phyloP scores from a whole-genome alignment of 129 eudicot genomes.

The Flaveria sonorensis region DNA sequence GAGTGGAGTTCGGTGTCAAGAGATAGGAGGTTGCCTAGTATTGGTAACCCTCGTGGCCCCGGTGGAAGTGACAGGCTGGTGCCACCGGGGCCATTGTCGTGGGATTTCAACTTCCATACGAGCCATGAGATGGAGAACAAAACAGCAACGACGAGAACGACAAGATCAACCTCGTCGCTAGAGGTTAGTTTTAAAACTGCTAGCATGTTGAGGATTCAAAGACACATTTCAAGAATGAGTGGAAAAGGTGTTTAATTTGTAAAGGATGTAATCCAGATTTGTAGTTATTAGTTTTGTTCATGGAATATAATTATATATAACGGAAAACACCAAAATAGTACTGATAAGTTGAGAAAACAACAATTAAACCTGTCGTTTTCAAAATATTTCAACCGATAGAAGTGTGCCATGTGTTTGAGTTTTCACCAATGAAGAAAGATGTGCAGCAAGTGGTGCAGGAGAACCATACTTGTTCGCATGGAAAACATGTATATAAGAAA shows the following conservation, averaged over 20 bases:
- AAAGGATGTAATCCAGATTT: not conserved
- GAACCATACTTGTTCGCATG: no score
- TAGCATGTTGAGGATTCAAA: not conserved
- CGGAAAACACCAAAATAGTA: no score
- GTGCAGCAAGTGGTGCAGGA: no score
- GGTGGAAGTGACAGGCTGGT: conserved; percentile 40
- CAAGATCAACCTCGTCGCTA: not conserved
- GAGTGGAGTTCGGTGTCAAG: conserved; percentile 62
- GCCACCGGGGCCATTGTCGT: not conserved
- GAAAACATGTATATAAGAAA: no score
- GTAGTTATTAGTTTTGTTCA: no score
- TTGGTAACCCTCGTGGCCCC: conserved; percentile 49
- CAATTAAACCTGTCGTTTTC: no score
- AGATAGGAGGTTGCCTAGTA: conserved; percentile 58
- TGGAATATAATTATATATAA: no score
- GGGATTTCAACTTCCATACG: conserved; percentile 8
- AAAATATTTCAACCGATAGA: no score
- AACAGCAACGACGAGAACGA: not conserved
- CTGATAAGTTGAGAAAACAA: no score
- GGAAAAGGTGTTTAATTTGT: not conserved
- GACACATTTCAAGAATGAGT: not conserved
- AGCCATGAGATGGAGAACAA: conserved; percentile 13
- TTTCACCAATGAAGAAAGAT: no score
- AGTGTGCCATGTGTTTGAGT: no score
- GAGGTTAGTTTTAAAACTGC: not conserved